phyloP scores from a whole-genome alignment of 2,329 filamentous ascomycete genomes.

The Diaporthe humulicola region DNA sequence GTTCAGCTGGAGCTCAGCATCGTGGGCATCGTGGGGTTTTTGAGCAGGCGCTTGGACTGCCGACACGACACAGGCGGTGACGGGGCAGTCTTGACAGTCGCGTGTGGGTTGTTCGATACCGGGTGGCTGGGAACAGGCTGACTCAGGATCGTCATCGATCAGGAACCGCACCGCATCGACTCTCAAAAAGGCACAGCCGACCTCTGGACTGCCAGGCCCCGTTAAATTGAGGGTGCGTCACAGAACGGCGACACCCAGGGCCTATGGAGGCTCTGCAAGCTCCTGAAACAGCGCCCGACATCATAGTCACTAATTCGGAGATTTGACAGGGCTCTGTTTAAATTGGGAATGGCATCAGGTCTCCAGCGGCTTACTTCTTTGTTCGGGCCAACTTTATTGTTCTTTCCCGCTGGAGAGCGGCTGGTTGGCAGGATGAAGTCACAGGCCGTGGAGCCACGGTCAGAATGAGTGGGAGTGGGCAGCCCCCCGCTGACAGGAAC shows the following conservation, averaged over 20 bases:
- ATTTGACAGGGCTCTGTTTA: slow-evolving; percentile 11
- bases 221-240: slow-evolving; percentile 26
- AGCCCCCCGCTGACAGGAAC: slow-evolving; percentile 8
- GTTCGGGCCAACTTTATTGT: background rate
- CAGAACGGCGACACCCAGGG: slow-evolving; percentile 20
- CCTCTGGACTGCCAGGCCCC: slow-evolving; percentile 10
- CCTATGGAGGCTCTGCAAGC: slow-evolving; percentile 19
- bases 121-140: slow-evolving; percentile 34
- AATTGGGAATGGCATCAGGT: background rate
- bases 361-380: slow-evolving; percentile 13
- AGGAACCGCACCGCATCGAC: slow-evolving; percentile 12
- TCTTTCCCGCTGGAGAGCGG: background rate
- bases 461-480: slow-evolving; percentile 23
- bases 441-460: slow-evolving; percentile 12
- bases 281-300: slow-evolving; percentile 22
- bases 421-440: slow-evolving; percentile 13
- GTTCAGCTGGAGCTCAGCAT: slow-evolving; percentile 20
- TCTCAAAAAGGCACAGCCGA: slow-evolving; percentile 21
- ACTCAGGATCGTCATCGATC: slow-evolving; percentile 20
- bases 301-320: slow-evolving; percentile 6
- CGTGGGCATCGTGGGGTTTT: slow-evolving; percentile 28
- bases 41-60: slow-evolving; percentile 5
- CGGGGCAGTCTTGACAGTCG: slow-evolving; percentile 14
- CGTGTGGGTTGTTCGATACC: slow-evolving; percentile 22
- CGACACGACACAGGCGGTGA: slow-evolving; percentile 35